Base-by-base conservation (phyloP, 345 rosid species). In the Trapa bicornis region DNA sequence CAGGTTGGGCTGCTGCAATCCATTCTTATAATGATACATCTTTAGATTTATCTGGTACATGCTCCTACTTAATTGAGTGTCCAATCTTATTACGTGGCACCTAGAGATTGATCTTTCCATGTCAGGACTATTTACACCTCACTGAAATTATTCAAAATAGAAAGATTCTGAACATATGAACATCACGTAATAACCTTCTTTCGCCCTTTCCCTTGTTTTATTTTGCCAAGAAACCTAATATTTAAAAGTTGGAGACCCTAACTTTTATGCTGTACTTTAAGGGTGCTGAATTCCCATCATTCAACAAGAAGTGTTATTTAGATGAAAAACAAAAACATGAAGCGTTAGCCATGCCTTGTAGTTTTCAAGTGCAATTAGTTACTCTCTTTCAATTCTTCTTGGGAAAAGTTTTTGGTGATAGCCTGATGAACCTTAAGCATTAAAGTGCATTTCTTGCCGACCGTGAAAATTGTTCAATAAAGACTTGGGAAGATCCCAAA, bases 1-100 rank as follows among this genome's bases (percentile, higher is more conserved):
- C 88, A 92, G 98, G 98, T 52, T 86, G 95, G 91, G 83, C 80
- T 68, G 71, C 75, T 78, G 87, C 76, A 71, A 73, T 85, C 78
- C 72, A 68, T 61, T 70, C 42, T 33, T 87, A 74, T 82, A 75
- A 84, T 73, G 87, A 87, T 72, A 35, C 78, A 57, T 70, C 83
- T 1, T 65, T 85, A 76, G 93, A 89, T 72, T 74, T 76, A 80
- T 87, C 96, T 71, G 96, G 98, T 92, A 81, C 42, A 64, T 50
- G 38, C 38, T 22, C 29, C 29, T 5, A 41, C 42, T 72, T 75
- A 85, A 87, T 87, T 17, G 14, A 2, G 13, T 37, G n/a, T 37
- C 15, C 35, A 38, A 11, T 62, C 5, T 37, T 17, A 36, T 5
- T 29, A 9, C 35, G 7, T 45, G 48, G 48, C 48, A 7, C 13